phyloP scores from a whole-genome alignment of 2,329 filamentous ascomycete species.

The Aspergillus fijiensis region DNA sequence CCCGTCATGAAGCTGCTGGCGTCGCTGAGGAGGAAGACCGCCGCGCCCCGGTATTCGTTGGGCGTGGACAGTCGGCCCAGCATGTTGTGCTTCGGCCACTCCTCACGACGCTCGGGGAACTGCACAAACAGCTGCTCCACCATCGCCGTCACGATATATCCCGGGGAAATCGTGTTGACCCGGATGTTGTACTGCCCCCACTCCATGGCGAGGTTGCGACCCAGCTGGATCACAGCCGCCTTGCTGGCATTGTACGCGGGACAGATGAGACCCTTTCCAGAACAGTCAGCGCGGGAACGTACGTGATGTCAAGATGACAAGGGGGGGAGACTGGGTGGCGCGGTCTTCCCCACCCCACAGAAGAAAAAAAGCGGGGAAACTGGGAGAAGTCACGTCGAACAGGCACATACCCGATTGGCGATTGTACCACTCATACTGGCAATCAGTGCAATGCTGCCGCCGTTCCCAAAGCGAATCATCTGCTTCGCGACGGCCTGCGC shows the following conservation, averaged over 20 bases:
- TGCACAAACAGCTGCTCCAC: constrained; percentile 48
- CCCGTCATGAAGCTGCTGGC: constrained; percentile 58
- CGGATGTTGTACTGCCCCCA: constrained; percentile 51
- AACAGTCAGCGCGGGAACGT: constrained; percentile 1
- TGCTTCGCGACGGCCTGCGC: constrained; percentile 63
- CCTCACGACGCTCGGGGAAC: constrained; percentile 75
- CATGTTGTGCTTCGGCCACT: constrained; percentile 87
- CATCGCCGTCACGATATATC: constrained; percentile 50
- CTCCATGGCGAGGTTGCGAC: constrained; percentile 49
- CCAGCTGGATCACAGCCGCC: constrained; percentile 49
- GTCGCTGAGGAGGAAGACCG: constrained; percentile 49
- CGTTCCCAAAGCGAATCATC: constrained; percentile 61
- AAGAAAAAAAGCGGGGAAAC: too few relatives aligned
- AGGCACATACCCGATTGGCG: constrained; percentile 48
- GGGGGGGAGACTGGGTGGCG: too few relatives aligned
- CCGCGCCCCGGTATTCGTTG: constrained; percentile 64
- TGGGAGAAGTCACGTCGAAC: not conserved
- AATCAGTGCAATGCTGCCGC: constrained; percentile 62
- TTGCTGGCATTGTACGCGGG: constrained; percentile 52
- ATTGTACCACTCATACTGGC: constrained; percentile 63
- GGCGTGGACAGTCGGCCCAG: constrained; percentile 66
- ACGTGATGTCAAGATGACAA: not conserved
- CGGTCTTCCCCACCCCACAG: too few relatives aligned
- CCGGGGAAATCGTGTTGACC: constrained; percentile 50
- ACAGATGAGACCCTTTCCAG: constrained; percentile 46